These are phyloP conservation scores for Spergularia azorica DNA, from an alignment of 179 eudicot species.

Conservation along the genomic window DNA sequence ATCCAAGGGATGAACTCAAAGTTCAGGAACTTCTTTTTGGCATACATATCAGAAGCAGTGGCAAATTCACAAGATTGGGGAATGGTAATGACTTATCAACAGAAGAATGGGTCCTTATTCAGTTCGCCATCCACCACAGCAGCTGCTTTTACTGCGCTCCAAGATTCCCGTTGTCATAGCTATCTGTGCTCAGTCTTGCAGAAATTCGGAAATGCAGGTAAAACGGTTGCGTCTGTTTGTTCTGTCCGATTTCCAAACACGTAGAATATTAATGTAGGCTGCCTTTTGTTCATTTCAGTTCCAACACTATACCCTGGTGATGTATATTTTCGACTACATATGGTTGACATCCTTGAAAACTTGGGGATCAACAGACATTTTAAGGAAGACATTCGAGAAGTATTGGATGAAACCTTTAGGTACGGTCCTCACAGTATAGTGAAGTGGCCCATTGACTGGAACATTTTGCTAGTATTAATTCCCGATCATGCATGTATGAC, in stretches of 20 bases:
- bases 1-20: slow-evolving; percentile 30
- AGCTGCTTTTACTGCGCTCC: slow-evolving; percentile 56
- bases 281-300: slow-evolving; percentile 44
- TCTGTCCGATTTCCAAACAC: background rate
- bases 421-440: slow-evolving; percentile 17
- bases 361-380: slow-evolving; percentile 75
- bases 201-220: slow-evolving; percentile 80
- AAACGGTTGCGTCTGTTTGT: background rate
- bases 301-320: slow-evolving; percentile 73
- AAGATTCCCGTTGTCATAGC: slow-evolving; percentile 52
- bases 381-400: slow-evolving; percentile 48
- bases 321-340: slow-evolving; percentile 53
- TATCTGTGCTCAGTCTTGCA: slow-evolving; percentile 56
- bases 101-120: slow-evolving; percentile 81
- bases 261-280: background rate
- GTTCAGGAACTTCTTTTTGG: slow-evolving; percentile 46
- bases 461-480: slow-evolving; percentile 8
- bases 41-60: slow-evolving; percentile 78
- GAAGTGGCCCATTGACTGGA: background rate
- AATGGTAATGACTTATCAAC: slow-evolving; percentile 69
- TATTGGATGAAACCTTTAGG: slow-evolving; percentile 78
- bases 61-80: slow-evolving; percentile 70
- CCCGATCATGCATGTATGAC: background rate
- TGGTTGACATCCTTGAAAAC: slow-evolving; percentile 66
- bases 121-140: slow-evolving; percentile 93